phyloP scores from a whole-genome alignment of 164 flowering plant species.

The Tinospora cordifolia region DNA sequence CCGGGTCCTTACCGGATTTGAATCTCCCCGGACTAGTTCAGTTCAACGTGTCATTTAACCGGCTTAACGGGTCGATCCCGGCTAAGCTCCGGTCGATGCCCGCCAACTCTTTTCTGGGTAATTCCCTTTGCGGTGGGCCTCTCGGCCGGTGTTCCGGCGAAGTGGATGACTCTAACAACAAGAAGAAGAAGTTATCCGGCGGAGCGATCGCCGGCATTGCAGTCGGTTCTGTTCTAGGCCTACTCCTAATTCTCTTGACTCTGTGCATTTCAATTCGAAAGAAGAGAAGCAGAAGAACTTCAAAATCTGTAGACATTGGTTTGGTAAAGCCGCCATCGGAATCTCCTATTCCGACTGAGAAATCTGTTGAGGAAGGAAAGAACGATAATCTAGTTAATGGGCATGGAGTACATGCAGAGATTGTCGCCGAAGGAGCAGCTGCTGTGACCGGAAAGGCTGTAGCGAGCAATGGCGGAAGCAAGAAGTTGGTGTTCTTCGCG shows the following conservation, averaged over 20 bases:
- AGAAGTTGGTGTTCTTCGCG: constrained; percentile 47
- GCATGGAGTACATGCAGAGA: not conserved
- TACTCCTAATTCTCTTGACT: constrained; percentile 36
- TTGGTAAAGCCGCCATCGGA: constrained; percentile 22
- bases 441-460: constrained; percentile 16
- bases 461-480: constrained; percentile 18
- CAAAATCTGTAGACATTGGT: constrained; percentile 18
- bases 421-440: not conserved
- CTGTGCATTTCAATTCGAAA: constrained; percentile 35
- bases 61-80: constrained; percentile 58
- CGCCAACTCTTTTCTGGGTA: constrained; percentile 38
- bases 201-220: constrained; percentile 78
- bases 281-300: constrained; percentile 21
- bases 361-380: constrained; percentile 7
- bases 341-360: constrained; percentile 20
- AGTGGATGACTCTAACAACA: not conserved
- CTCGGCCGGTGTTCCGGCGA: constrained; percentile 29
- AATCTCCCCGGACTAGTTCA: constrained; percentile 28
- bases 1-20: constrained; percentile 52
- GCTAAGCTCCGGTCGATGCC: constrained; percentile 13
- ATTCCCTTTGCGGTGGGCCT: constrained; percentile 62
- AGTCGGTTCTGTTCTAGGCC: constrained; percentile 42
- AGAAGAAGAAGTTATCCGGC: constrained; percentile 41
- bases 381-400: constrained; percentile 3
- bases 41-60: constrained; percentile 64